Evolutionary conservation across 768 basidiomycete genomes (phyloP).

Genomic region (Hericium erinaceus): DNA sequence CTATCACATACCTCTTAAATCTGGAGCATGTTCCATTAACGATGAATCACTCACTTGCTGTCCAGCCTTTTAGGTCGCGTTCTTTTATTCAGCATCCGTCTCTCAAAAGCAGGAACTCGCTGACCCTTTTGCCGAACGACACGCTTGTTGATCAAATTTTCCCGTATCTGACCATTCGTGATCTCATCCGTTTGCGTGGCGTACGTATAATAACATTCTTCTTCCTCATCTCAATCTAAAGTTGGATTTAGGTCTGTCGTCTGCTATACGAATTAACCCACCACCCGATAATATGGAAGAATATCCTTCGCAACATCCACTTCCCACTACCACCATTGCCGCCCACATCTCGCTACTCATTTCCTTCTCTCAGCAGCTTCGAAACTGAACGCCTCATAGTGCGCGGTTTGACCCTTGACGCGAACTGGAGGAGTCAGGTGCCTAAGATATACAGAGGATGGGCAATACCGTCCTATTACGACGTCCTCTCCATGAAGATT

Average conservation of each 20-base stretch:
- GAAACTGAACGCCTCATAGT: constrained; percentile 12
- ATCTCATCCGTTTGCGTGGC: constrained; percentile 11
- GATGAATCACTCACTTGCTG: too few relatives aligned
- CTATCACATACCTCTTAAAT: too few relatives aligned
- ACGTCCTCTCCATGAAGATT: constrained; percentile 12
- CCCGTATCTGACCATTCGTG: constrained; percentile 10
- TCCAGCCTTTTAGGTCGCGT: too few relatives aligned
- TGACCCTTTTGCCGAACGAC: constrained; percentile 6
- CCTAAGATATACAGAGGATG: constrained; percentile 8
- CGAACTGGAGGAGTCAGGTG: constrained; percentile 13
- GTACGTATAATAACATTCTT: not conserved
- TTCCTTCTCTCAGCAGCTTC: constrained; percentile 9
- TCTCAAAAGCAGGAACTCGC: not conserved
- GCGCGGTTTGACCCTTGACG: constrained; percentile 11
- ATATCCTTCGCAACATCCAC: constrained; percentile 9
- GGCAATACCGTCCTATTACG: constrained; percentile 5
- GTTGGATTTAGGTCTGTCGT: constrained; percentile 4
- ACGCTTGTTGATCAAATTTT: constrained; percentile 12
- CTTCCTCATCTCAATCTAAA: not conserved
- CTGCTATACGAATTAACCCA: constrained; percentile 12
- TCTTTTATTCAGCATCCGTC: not conserved
- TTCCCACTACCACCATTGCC: constrained; percentile 13
- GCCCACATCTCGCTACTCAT: constrained; percentile 10
- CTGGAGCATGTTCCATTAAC: too few relatives aligned
- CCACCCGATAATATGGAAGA: constrained; percentile 13